Evolutionary conservation across 305 asterid species (phyloP), one percentile per base, ranked within the genome.

Genomic region (Fraxinus angustifolia): DNA sequence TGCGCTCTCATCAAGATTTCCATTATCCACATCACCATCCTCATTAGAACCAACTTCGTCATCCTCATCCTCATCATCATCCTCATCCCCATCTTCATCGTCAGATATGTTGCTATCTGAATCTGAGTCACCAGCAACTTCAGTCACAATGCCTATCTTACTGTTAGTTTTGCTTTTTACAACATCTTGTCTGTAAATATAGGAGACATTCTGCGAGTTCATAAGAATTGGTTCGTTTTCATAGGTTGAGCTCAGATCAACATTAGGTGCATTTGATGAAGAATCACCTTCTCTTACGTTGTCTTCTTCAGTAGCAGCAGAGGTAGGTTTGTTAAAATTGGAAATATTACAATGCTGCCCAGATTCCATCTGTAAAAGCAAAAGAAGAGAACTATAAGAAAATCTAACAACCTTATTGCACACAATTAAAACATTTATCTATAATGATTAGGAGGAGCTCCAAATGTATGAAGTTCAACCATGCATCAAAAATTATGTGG

Each of bases 91-190:
- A n/a, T 91, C 94, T 35, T 90, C 98, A 79, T 90, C 94, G 62
- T 92, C 96, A 53, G 87, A 87, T 73, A 81, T 68, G 90, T 94
- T 90, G 87, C 96, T 89, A 84, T 94, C 98, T 6, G 98, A 90
- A 83, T 93, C 98, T 53, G 98, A 90, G 85, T 96, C 97, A 76
- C 99, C 99, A 53, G 97, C 92, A 86, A 93, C 98, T 91, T 94
- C 96, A 56, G 96, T 86, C 82, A 96, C 98, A 65, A 92, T 75
- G 75, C 98, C 99, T 79, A 89, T 89, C 86, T 90, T 89, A 80
- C 86, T 75, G 82, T 78, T 84, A 38, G 80, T 81, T 85, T 88
- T 91, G 88, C 85, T 83, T 84, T 83, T 90, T 53, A 94, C 97
- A 79, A 92, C 92, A 89, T 96, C 99, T 90, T 94, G 95, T 84